A percentile compares a stretch with the other conserved stretches of the same genome.
These are phyloP conservation scores for Trichophyton schoenleinii DNA, from an alignment of 2,329 filamentous ascomycete genomes.

Conservation along the genomic window DNA sequence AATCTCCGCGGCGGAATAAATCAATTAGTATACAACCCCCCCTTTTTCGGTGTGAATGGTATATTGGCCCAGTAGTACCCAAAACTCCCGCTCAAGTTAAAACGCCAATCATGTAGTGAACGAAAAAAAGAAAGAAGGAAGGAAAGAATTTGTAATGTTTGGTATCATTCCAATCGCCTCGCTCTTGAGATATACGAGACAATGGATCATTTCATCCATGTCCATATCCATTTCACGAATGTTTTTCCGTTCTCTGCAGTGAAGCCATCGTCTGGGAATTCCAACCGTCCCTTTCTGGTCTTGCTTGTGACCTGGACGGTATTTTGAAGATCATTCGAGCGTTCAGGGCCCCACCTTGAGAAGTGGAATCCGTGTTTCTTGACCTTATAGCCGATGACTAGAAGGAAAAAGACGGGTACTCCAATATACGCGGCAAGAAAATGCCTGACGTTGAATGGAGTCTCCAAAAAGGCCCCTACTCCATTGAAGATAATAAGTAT, in stretches of 20 bases:
- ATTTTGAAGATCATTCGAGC: slow-evolving; percentile 27
- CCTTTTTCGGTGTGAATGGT: neutral
- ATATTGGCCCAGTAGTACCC: neutral
- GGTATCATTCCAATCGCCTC: neutral
- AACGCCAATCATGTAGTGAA: neutral
- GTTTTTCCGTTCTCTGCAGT: slow-evolving; percentile 22
- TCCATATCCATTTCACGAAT: slow-evolving; percentile 27
- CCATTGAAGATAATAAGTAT: slow-evolving; percentile 17
- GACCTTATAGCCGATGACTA: slow-evolving; percentile 30
- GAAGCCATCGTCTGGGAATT: slow-evolving; percentile 25
- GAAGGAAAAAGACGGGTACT: slow-evolving; percentile 28
- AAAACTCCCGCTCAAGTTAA: neutral
- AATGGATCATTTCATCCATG: slow-evolving; percentile 25
- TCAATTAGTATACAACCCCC: neutral
- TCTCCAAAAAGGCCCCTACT: slow-evolving; percentile 11
- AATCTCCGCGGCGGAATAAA: neutral
- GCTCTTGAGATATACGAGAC: neutral
- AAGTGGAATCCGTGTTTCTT: slow-evolving; percentile 26
- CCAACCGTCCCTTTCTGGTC: slow-evolving; percentile 25
- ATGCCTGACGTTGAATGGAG: slow-evolving; percentile 25
- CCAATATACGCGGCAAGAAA: slow-evolving; percentile 33
- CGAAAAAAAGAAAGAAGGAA: neutral
- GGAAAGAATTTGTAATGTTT: neutral
- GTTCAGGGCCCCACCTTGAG: slow-evolving; percentile 25
- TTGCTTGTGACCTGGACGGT: slow-evolving; percentile 25